These are phyloP conservation scores for Apiospora saccharicola DNA, from an alignment of 2,329 filamentous ascomycete species.

Conservation along the genomic window DNA sequence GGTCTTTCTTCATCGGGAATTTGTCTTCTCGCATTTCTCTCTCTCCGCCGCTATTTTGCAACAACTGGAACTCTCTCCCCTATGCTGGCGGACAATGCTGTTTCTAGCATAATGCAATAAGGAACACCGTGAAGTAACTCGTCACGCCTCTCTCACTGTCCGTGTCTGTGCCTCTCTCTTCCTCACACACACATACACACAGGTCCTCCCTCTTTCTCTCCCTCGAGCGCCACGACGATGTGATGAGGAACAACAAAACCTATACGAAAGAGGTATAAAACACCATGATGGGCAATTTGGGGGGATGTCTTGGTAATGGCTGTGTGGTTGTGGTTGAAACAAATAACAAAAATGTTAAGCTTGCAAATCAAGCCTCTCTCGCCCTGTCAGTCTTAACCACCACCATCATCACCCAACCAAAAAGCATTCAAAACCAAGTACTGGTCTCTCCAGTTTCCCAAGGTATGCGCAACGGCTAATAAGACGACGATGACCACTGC, in stretches of 20 bases:
- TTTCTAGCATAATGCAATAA: conserved; percentile 6
- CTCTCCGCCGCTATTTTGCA: neutral
- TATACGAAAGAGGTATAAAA: conserved; percentile 7
- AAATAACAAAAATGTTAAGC: neutral
- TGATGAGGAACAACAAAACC: neutral
- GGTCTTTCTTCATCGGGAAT: neutral
- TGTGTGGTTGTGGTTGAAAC: neutral
- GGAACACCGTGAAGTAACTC: neutral
- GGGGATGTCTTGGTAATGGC: neutral
- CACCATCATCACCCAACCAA: neutral
- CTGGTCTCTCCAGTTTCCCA: neutral
- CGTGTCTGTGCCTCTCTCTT: neutral
- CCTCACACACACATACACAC: no score
- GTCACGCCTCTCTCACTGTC: neutral
- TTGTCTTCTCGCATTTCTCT: neutral
- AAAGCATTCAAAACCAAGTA: neutral
- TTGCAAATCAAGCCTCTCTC: neutral
- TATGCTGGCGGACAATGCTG: neutral
- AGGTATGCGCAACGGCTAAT: neutral
- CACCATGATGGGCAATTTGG: neutral
- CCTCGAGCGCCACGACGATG: neutral
- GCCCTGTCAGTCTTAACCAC: neutral
- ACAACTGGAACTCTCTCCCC: neutral
- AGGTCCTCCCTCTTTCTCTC: neutral
- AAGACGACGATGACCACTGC: neutral